Evolutionary conservation across 139 green algal species (phyloP), one percentile per base, ranked within the genome.

Genomic region (Yamagishiella unicocca): DNA sequence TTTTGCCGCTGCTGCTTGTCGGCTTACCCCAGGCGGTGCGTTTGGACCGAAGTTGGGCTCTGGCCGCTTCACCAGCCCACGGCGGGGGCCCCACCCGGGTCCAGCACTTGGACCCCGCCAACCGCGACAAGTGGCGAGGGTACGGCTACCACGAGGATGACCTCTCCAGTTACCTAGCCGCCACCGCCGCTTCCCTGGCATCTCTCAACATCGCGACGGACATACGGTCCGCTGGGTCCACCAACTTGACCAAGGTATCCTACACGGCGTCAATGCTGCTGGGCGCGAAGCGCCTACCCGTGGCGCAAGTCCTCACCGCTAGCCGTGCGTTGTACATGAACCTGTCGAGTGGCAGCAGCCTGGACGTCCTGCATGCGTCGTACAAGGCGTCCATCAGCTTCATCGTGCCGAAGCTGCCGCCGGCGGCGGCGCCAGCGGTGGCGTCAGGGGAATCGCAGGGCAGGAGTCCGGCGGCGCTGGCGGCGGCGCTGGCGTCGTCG

Each of bases 141-240:
- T 64, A 64, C 31, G 73, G 73, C 27, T 64, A 66, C 42, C 35
- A 81, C 46, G 1, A 27, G 1, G 73, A 7, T 8, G 73, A 81
- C 31, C 43, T 81, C 29, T 43, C 64, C 6, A 27, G 42, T 29
- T 81, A 66, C 45, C 43, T 81, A 4, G 1, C 24, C 45, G 73
- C 73, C 43, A 66, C 73, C 1, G 31, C 7, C 43, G 19, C 45
- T 45, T 38, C 73, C 73, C 25, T 81, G 29, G 43, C n/a, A 4
- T 81, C 73, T 1, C 9, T 38, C 17, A 81, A 81, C 73, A 42
- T 81, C 2, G 73, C 73, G 29, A 24, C 31, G 45, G 73, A 81
- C 8, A 21, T 64, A 9, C 43, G 73, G 19, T 79, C 71, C 25
- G 71, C 21, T 4, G 40, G 40, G 2, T 40, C 8, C 14, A 58